Evolutionary conservation across 2,329 filamentous ascomycete genomes (phyloP), one percentile per base, ranked within the genome.

Genomic region (Podosphaera aphanis): DNA sequence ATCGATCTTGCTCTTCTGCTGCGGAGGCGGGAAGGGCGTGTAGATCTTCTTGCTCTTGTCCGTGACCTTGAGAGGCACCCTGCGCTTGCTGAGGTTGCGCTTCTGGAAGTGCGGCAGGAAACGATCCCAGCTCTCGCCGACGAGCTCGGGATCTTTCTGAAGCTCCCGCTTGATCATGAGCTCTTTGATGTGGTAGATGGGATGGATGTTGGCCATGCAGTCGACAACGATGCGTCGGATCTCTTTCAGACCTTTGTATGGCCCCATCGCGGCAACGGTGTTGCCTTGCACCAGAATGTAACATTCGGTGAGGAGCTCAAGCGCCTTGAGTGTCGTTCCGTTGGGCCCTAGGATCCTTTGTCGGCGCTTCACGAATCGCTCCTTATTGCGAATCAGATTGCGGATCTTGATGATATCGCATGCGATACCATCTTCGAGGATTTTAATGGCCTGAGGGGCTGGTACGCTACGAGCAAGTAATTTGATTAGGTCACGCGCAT

Each of bases 1-100:
- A 64, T 98, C 90, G 56, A 98, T 74, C 74, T 95, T 98, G 74
- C 86, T 94, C 82, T 93, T 93, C 70, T 98, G 88, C 53, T 86
- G 85, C 38, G 85, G 74, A 5, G 90, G 90, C 43, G 90, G 90
- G 77, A 98, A 98, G 8, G 90, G 88, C 52, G 92, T 98, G 69
- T 94, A 98, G 11, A 70, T 64, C 72, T 93, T 95, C 73, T 88
- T 93, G 60, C 68, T 64, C 72, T 98, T 98, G 68, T 98, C 86
- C 46, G 74, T 84, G 59, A 98, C 77, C 58, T 83, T 84, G 68
- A 74, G 74, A 0, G 90, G 92, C 55, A 78, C 75, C 53, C 75
- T 74, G 53, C 90, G 73, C 66, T 85, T 86, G 66, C 75, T 85
- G 52, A 95, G 71, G 47, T 79, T 88, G 58, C 83, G 77, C 69